Percentiles rank a stretch among this genome's conserved stretches.
Conservation (phyloP, 192 early-diverging fungal species). For the Ambispora gerdemannii region DNA sequence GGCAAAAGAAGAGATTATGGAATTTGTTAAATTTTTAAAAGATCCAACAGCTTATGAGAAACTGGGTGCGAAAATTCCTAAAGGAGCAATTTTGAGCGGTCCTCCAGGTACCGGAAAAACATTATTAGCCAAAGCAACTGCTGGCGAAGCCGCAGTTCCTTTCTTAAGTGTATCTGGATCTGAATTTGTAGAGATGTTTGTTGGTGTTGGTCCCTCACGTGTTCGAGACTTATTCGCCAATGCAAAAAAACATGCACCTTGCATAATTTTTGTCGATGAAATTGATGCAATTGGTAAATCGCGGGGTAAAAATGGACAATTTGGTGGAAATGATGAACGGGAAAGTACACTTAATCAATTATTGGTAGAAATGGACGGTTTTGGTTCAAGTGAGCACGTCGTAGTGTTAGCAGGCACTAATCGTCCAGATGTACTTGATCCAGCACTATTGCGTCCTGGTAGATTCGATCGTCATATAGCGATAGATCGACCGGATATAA, state of each 20-base stretch:
- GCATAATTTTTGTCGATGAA: constrained; percentile 99
- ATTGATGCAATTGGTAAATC: constrained; percentile 99
- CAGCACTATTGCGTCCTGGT: constrained; percentile 93
- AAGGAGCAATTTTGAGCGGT: constrained; percentile 93
- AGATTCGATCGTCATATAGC: constrained; percentile 98
- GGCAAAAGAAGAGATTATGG: constrained; percentile 99
- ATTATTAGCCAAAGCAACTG: constrained; percentile 97
- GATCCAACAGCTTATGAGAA: constrained; percentile 87
- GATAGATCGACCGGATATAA: constrained; percentile 96
- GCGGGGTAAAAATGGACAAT: constrained; percentile 77
- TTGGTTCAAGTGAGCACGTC: constrained; percentile 81
- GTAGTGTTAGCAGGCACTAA: constrained; percentile 98
- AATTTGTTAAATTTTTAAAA: constrained; percentile 99
- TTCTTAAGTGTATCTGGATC: constrained; percentile 98
- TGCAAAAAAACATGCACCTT: constrained; percentile 96
- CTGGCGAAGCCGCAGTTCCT: constrained; percentile 97
- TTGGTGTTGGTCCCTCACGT: constrained; percentile 91
- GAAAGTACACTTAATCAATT: constrained; percentile 97
- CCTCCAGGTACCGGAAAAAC: constrained; percentile 98
- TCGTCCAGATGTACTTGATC: constrained; percentile 93
- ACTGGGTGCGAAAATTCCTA: constrained; percentile 97
- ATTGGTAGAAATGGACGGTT: constrained; percentile 99
- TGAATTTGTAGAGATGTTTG: constrained; percentile 99
- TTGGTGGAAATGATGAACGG: constrained; percentile 97
- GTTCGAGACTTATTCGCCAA: constrained; percentile 96